Conservation (phyloP, 371 early-diverging fungal genomes). For the Apophysomyces ossiformis region DNA sequence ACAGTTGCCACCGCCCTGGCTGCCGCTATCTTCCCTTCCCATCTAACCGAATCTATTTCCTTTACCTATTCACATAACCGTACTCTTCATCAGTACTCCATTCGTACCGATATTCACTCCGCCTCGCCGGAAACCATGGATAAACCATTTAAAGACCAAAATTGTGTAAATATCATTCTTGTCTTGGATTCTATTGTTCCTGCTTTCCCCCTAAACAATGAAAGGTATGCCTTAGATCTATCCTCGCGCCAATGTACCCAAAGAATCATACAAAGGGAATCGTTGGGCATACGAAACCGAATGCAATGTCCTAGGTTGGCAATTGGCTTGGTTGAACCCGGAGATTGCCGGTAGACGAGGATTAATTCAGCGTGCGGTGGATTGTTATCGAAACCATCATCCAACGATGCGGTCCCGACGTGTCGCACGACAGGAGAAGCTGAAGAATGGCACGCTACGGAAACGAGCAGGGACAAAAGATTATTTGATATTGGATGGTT, state of each 20-base stretch:
- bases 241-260: slow-evolving; percentile 72
- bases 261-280: slow-evolving; percentile 81
- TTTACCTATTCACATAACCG: slow-evolving; percentile 68
- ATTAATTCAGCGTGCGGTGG: slow-evolving; percentile 92
- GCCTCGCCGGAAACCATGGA: slow-evolving; percentile 58
- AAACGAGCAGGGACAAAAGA: slow-evolving; percentile 29
- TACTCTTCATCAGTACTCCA: slow-evolving; percentile 61
- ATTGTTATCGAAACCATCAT: slow-evolving; percentile 86
- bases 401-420: slow-evolving; percentile 79
- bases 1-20: slow-evolving; percentile 23
- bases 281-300: slow-evolving; percentile 94
- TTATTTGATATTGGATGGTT: slow-evolving; percentile 26
- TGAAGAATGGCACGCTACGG: slow-evolving; percentile 46
- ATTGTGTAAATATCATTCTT: slow-evolving; percentile 53
- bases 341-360: slow-evolving; percentile 87
- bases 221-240: slow-evolving; percentile 27
- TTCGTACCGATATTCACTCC: slow-evolving; percentile 79
- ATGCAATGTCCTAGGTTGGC: slow-evolving; percentile 91
- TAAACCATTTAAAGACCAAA: slow-evolving; percentile 66
- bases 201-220: neutral
- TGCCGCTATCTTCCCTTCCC: slow-evolving; percentile 10
- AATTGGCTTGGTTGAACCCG: slow-evolving; percentile 79
- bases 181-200: neutral
- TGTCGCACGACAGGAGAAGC: slow-evolving; percentile 80
- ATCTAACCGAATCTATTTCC: slow-evolving; percentile 1